phyloP scores from a whole-genome alignment of 345 rosid species.

The Boechera stricta region DNA sequence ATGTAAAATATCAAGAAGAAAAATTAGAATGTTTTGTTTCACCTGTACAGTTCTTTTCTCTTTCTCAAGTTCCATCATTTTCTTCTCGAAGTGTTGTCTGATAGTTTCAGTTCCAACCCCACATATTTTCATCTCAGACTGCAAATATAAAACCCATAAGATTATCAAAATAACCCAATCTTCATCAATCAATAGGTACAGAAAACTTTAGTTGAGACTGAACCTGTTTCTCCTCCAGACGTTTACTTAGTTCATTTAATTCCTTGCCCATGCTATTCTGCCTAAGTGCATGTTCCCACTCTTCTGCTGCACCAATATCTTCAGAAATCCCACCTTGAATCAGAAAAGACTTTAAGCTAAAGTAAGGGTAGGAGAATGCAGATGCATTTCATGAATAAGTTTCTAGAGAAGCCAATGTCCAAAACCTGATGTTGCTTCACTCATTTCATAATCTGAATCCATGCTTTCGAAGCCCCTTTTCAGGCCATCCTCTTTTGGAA shows the following conservation, averaged over 20 bases:
- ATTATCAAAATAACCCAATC: neutral
- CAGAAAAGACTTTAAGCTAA: neutral
- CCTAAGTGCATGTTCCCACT: slow-evolving; percentile 88
- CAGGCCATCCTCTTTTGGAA: slow-evolving; percentile 51
- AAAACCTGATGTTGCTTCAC: slow-evolving; percentile 58
- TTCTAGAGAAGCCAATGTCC: slow-evolving; percentile 13
- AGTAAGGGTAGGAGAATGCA: slow-evolving; percentile 3
- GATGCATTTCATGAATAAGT: slow-evolving; percentile 17
- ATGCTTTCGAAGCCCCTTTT: slow-evolving; percentile 60
- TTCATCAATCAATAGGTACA: neutral
- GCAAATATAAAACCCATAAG: slow-evolving; percentile 34
- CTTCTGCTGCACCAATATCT: slow-evolving; percentile 80
- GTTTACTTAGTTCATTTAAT: slow-evolving; percentile 76
- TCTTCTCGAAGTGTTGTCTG: slow-evolving; percentile 73
- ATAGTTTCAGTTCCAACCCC: slow-evolving; percentile 64
- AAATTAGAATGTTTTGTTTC: slow-evolving; percentile 24
- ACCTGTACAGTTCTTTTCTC: slow-evolving; percentile 73
- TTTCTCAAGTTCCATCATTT: slow-evolving; percentile 76
- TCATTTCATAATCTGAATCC: slow-evolving; percentile 77
- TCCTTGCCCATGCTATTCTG: slow-evolving; percentile 83
- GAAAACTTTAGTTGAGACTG: neutral
- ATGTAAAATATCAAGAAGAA: slow-evolving; percentile 26
- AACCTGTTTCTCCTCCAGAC: slow-evolving; percentile 96
- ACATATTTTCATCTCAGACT: slow-evolving; percentile 75
- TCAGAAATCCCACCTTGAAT: slow-evolving; percentile 58